Conservation (phyloP, 805 yeast species). For the Suhomyces sp. region DNA sequence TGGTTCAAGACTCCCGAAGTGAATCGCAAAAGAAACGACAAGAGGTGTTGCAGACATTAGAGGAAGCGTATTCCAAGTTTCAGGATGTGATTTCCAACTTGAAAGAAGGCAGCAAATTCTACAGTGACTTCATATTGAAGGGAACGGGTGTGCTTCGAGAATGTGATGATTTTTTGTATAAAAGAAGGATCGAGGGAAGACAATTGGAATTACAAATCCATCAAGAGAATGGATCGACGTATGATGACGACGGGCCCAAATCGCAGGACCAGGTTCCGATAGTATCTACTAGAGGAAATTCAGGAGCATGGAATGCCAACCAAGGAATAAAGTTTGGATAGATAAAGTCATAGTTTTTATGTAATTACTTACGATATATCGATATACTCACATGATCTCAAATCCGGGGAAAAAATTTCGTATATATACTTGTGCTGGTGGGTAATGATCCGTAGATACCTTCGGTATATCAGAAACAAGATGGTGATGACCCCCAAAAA, state of each 20-base stretch:
- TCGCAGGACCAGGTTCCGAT: no score
- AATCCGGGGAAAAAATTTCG: no score
- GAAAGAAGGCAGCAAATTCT: conserved; percentile 69
- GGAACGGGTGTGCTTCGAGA: conserved; percentile 45
- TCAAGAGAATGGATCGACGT: no score
- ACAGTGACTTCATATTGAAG: conserved; percentile 55
- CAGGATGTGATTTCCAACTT: conserved; percentile 59
- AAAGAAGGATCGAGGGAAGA: conserved; percentile 53
- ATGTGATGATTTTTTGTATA: conserved; percentile 51
- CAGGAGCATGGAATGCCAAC: no score
- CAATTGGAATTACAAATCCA: conserved; percentile 38
- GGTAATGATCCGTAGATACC: conserved; percentile 6
- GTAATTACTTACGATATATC: no score
- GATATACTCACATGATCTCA: no score
- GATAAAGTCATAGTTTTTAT: no score
- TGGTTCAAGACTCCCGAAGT: conserved; percentile 9
- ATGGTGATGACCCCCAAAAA: conserved; percentile 33
- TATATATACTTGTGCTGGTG: no score
- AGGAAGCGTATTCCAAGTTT: conserved; percentile 49
- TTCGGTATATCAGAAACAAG: conserved; percentile 20
- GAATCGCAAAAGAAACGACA: conserved; percentile 40
- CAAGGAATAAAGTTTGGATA: no score
- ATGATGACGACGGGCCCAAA: no score
- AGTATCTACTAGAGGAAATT: no score
- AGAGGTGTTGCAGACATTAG: conserved; percentile 51